Evolutionary conservation across 2,329 filamentous ascomycete species (phyloP).

Genomic region (Chaetoscypha palmicola): DNA sequence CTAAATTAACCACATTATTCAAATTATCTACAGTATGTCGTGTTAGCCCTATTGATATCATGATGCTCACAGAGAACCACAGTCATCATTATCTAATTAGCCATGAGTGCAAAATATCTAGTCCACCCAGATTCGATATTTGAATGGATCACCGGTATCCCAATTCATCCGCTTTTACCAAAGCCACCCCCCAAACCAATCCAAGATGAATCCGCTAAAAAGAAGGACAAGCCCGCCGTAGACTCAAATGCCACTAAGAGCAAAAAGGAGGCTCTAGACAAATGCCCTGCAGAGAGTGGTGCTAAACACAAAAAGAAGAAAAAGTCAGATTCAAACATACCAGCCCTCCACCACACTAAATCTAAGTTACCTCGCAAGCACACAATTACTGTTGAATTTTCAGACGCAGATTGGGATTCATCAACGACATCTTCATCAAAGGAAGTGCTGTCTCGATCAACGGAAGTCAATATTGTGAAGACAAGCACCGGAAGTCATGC

Average conservation of each 20-base stretch:
- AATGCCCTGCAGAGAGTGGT: too few relatives aligned
- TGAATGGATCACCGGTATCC: conserved; percentile 1
- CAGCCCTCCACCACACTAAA: too few relatives aligned
- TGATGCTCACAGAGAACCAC: too few relatives aligned
- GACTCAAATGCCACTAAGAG: neutral
- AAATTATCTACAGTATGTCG: too few relatives aligned
- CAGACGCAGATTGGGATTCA: neutral
- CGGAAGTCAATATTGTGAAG: conserved; percentile 1
- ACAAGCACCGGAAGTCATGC: neutral
- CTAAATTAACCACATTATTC: too few relatives aligned
- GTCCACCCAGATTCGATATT: conserved; percentile 2
- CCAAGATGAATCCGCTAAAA: neutral
- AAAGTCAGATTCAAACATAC: too few relatives aligned
- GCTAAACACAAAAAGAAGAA: too few relatives aligned
- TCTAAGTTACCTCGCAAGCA: too few relatives aligned
- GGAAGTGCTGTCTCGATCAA: neutral
- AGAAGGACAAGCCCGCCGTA: neutral
- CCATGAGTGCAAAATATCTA: neutral
- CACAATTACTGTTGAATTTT: conserved; percentile 1
- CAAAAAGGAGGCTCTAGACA: neutral
- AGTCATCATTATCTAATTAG: neutral
- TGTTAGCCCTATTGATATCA: too few relatives aligned
- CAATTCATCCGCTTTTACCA: neutral
- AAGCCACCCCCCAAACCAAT: neutral
- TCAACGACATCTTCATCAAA: neutral